Evolutionary conservation across 257 asterid genomes (phyloP).

Genomic region (Marsdenia floribunda): DNA sequence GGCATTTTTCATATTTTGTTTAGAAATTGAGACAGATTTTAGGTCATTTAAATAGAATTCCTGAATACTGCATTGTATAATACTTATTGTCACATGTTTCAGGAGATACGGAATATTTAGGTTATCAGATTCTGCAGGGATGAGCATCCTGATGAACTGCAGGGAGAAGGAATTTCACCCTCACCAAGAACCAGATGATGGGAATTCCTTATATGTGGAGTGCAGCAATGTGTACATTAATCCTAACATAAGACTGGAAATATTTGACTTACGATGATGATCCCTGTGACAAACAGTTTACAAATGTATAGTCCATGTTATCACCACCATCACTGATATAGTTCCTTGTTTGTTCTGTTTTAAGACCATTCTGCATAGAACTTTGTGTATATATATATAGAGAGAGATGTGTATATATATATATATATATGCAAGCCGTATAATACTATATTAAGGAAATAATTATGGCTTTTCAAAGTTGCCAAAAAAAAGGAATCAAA

Average conservation of each 20-base stretch:
- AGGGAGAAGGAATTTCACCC: constrained; percentile 38
- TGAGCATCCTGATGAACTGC: constrained; percentile 43
- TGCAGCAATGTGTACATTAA: constrained; percentile 34
- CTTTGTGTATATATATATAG: too few relatives aligned
- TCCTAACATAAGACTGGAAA: constrained; percentile 42
- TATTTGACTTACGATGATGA: constrained; percentile 35
- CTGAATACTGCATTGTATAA: not conserved
- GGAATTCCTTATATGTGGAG: constrained; percentile 32
- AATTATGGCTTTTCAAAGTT: too few relatives aligned
- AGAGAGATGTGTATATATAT: too few relatives aligned
- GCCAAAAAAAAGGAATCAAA: too few relatives aligned
- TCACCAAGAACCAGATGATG: constrained; percentile 36
- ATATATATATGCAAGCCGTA: too few relatives aligned
- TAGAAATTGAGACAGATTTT: not conserved
- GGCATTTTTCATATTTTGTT: not conserved
- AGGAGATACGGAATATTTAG: constrained; percentile 43
- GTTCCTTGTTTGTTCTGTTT: too few relatives aligned
- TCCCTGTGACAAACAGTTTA: too few relatives aligned
- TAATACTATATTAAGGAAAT: too few relatives aligned
- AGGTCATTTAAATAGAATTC: not conserved
- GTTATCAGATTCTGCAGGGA: constrained; percentile 33
- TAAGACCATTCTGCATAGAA: too few relatives aligned
- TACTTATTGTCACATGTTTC: constrained; percentile 1
- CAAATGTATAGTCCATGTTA: too few relatives aligned
- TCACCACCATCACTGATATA: too few relatives aligned